Conservation (phyloP, 225 moss, liverwort and hornwort species). For the Climacium dendroides region DNA sequence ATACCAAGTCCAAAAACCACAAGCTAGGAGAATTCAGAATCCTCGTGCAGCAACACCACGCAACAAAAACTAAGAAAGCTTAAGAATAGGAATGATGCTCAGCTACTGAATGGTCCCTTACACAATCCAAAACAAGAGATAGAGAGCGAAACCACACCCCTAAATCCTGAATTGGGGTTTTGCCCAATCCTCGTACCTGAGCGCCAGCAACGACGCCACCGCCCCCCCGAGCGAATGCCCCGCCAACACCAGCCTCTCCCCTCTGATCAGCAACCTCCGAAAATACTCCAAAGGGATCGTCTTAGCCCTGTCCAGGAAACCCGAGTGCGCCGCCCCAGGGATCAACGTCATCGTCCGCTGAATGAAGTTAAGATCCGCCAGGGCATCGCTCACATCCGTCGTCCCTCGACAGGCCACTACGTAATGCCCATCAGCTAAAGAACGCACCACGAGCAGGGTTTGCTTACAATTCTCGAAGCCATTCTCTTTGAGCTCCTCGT, state of each 20-base stretch:
- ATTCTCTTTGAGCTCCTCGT: conserved; percentile 60
- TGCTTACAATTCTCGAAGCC: conserved; percentile 68
- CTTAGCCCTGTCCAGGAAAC: conserved; percentile 79
- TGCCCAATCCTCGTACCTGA: conserved; percentile 13
- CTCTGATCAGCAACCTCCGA: conserved; percentile 57
- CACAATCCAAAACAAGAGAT: neutral
- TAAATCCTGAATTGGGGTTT: neutral
- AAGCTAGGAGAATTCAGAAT: neutral
- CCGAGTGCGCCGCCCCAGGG: conserved; percentile 78
- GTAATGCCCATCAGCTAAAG: conserved; percentile 58
- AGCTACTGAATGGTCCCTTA: neutral
- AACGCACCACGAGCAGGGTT: conserved; percentile 60
- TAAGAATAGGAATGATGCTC: neutral
- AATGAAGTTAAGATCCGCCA: conserved; percentile 70
- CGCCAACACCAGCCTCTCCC: conserved; percentile 70
- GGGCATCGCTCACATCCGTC: conserved; percentile 65
- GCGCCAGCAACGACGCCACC: conserved; percentile 69
- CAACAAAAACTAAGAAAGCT: neutral
- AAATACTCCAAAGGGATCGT: conserved; percentile 84
- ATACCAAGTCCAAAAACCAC: neutral
- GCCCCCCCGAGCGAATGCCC: conserved; percentile 94
- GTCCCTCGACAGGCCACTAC: conserved; percentile 91
- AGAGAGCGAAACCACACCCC: neutral
- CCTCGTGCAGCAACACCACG: neutral
- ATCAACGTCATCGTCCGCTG: conserved; percentile 86